Base-by-base conservation (phyloP, 306 rosid species). In the Cucumis melo region DNA sequence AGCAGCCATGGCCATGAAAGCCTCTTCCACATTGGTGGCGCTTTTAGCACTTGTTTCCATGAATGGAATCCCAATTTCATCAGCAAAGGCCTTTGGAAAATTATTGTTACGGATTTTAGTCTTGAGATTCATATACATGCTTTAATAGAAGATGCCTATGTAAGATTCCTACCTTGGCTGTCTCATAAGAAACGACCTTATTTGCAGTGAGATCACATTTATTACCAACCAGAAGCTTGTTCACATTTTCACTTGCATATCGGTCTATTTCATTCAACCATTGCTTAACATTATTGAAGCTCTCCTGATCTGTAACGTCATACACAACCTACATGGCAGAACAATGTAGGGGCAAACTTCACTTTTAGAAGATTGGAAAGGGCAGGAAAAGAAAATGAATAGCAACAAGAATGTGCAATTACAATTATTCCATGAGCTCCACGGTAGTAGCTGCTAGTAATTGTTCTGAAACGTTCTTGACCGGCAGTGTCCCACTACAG, bases 341-440 rank as follows among this genome's bases (percentile, higher is more conserved):
- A 21, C 67, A 64, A n/a, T 42, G 9, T 56, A 67, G 9, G 27
- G 29, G 27, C 59, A 72, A 14, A 24, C 17, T n/a, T 38, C 4
- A 72, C 44, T n/a, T 3, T 34, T 20, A 42, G 48, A 15, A 7
- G 38, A 77, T n/a, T 48, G 23, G 21, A 13, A 34, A 57, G 48
- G 11, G 7, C 23, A 42, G 32, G 44, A 53, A 13, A 27, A 53
- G 24, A 5, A 23, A 23, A 55, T 38, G 20, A 53, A 71, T 5
- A 34, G 41, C 55, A 68, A 36, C 29, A 34, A 64, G 34, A 82
- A 48, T 64, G 60, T 29, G 46, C 55, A 77, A 87, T 84, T 80
- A 89, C 94, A 70, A 89, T 89, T 67, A 89, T 89, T 80, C 94
- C 94, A 73, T 89, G 94, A 82, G 94, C 94, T 57, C 94, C 94